phyloP scores from a whole-genome alignment of 2,329 filamentous ascomycete species.

The Aspergillus pseudoglaucus region DNA sequence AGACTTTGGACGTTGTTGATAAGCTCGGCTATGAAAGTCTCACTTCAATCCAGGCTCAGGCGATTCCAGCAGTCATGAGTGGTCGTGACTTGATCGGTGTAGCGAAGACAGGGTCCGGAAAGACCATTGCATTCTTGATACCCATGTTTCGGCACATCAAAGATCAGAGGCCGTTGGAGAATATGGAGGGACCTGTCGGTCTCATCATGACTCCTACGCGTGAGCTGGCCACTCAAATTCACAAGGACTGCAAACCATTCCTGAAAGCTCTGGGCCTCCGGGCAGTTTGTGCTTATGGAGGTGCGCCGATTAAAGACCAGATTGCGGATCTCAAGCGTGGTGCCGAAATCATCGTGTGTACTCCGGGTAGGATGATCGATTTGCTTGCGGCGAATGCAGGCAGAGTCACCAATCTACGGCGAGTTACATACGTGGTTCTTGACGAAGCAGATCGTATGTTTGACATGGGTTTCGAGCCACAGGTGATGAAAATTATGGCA shows the following conservation, averaged over 20 bases:
- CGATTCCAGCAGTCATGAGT: constrained; percentile 90
- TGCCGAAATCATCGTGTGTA: constrained; percentile 91
- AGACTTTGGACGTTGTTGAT: constrained; percentile 78
- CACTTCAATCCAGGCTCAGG: constrained; percentile 91
- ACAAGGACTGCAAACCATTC: constrained; percentile 91
- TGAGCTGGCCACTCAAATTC: constrained; percentile 89
- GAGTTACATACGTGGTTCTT: constrained; percentile 89
- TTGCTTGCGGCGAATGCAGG: constrained; percentile 87
- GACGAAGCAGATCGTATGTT: constrained; percentile 99
- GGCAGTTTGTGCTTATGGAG: constrained; percentile 88
- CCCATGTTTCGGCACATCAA: constrained; percentile 98
- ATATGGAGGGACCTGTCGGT: constrained; percentile 79
- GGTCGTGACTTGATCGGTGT: constrained; percentile 93
- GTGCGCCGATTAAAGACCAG: constrained; percentile 92
- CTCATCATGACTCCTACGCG: constrained; percentile 91
- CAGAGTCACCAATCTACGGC: constrained; percentile 81
- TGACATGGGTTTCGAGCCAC: constrained; percentile 98
- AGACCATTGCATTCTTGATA: constrained; percentile 89
- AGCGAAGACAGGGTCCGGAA: constrained; percentile 95
- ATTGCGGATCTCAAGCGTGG: constrained; percentile 95
- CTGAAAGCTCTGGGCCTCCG: constrained; percentile 77
- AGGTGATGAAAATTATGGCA: constrained; percentile 92
- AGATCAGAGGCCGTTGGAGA: constrained; percentile 75
- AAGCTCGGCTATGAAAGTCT: constrained; percentile 78
- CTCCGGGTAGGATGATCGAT: constrained; percentile 92